Base-by-base conservation (phyloP, 2,329 filamentous ascomycete genomes). In the Aureobasidium vineae region DNA sequence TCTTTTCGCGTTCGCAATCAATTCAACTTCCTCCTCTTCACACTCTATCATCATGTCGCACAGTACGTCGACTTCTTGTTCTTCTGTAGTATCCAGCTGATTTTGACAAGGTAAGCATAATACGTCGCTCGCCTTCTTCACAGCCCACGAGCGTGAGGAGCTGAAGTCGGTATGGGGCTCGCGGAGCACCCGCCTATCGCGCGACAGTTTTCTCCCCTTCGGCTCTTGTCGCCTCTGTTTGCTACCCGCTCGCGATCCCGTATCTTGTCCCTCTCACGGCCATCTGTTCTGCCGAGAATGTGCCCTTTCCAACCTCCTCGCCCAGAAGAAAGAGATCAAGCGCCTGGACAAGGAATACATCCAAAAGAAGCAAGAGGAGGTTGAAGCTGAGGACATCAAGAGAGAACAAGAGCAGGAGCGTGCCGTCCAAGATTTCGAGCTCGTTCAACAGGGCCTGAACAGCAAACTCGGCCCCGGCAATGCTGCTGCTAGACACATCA, bases 271-370 rank as follows among this genome's bases (percentile, higher is more conserved):
- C 2, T 78, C 78, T 2, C 85, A 88, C 70, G 94, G 94, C 68
- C 93, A 98, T 77, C 83, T 99, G 16, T 98, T 98, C 80, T 99
- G 94, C 77, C 88, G 92, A 71, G 95, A 98, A 80, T 99, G 94
- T 79, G 93, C 92, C 10, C 86, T 98, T 63, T 88, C 83, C 71
- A 97, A 98, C 73, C 87, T 99, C n/a, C 83, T 98, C 1, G 85
- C 92, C 0, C 94, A 99, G 78, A 89, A 91, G 71, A 90, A 93
- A 79, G 95, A 98, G 75, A 93, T 96, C 70, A 95, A 92, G 76
- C 86, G 95, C 0, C 75, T 90, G 2, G 90, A 91, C 68, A 89
- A 86, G 71, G 83, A 85, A 26, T 70, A 69, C 10, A 82, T 85
- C 23, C 87, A 88, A 70, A 80, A 84, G 36, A 84, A 86, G 33